Evolutionary conservation across 2,329 filamentous ascomycete genomes (phyloP).

Genomic region (Botrytis hyacinthi): DNA sequence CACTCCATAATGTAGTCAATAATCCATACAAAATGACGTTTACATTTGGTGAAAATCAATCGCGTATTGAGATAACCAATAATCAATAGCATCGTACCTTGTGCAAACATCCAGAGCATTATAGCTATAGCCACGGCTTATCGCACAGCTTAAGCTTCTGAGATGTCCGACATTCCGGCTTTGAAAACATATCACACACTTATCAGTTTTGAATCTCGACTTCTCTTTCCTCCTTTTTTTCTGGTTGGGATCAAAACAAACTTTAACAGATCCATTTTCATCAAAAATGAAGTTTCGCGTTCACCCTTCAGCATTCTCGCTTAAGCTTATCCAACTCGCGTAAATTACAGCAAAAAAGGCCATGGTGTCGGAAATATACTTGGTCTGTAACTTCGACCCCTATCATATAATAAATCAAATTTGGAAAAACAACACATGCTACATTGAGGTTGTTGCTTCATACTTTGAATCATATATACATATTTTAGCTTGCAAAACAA

Average conservation of each 20-base stretch:
- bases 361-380: not conserved
- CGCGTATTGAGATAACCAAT: not conserved
- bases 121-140: not conserved
- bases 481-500: not conserved
- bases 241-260: not conserved
- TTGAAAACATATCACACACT: not conserved
- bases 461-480: not conserved
- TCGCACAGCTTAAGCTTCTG: not conserved
- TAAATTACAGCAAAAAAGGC: not conserved
- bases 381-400: not conserved
- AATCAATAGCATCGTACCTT: not conserved
- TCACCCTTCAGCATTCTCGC: not conserved
- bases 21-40: not conserved
- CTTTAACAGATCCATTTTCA: not conserved
- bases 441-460: not conserved
- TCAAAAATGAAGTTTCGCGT: not conserved
- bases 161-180: not conserved
- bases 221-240: not conserved
- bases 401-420: not conserved
- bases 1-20: not conserved
- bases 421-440: not conserved
- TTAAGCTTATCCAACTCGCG: not conserved
- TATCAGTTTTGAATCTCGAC: not conserved
- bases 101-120: not conserved
- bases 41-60: not conserved